Evolutionary conservation across 495 filamentous ascomycete species (phyloP).

Genomic region (Lindgomyces ingoldianus): DNA sequence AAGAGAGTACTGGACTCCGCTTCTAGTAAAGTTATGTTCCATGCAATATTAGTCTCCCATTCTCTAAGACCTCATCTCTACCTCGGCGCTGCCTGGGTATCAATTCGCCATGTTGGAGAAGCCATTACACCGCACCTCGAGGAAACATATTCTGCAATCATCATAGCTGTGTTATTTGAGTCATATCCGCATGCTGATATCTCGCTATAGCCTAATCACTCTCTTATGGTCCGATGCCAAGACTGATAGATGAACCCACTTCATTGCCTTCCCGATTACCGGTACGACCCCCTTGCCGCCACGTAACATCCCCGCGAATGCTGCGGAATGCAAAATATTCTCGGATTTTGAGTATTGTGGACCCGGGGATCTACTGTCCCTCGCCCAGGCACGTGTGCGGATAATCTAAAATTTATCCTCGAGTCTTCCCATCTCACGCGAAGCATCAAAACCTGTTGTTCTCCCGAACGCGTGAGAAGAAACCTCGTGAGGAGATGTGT

Average conservation of each 20-base stretch:
- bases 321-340: background rate
- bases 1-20: no score
- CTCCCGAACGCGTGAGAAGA: background rate
- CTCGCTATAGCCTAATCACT: background rate
- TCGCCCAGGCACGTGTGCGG: background rate
- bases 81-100: no score
- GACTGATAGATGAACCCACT: conserved; percentile 1
- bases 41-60: no score
- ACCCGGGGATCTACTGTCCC: background rate
- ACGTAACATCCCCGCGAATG: background rate
- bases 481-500: background rate
- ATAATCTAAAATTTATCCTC: background rate
- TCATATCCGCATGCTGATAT: background rate
- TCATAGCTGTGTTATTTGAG: conserved; percentile 1
- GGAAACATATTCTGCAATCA: background rate
- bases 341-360: background rate
- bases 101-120: no score
- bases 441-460: background rate
- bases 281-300: conserved; percentile 5
- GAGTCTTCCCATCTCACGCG: background rate
- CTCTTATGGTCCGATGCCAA: background rate
- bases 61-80: no score
- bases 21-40: no score
- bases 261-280: background rate
- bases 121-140: no score